phyloP scores from a whole-genome alignment of 1,284 basidiomycete species.

The Leccinum pseudoinsigne region DNA sequence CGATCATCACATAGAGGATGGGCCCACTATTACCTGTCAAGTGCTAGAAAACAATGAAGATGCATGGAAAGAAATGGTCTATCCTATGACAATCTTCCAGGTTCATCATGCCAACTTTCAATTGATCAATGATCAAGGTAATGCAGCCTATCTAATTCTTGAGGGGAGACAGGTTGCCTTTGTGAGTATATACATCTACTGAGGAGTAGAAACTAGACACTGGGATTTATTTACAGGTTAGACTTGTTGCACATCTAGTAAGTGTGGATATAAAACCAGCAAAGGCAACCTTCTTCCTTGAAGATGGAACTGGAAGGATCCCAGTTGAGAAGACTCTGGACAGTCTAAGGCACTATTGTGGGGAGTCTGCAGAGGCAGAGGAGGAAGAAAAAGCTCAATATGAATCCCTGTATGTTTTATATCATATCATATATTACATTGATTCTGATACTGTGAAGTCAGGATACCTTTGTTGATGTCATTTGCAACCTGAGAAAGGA shows the following conservation, averaged over 20 bases:
- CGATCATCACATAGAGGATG: constrained; percentile 10
- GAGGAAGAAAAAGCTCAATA: constrained; percentile 13
- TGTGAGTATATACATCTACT: constrained; percentile 17
- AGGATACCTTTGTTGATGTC: constrained; percentile 23
- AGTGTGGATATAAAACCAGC: background rate
- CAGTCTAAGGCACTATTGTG: background rate
- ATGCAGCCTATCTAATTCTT: background rate
- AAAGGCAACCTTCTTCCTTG: constrained; percentile 17
- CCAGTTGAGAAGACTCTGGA: constrained; percentile 10
- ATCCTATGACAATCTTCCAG: constrained; percentile 31
- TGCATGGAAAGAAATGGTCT: constrained; percentile 10
- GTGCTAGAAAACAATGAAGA: constrained; percentile 1
- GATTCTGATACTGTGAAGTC: constrained; percentile 10
- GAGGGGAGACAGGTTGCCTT: constrained; percentile 14
- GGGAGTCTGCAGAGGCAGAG: constrained; percentile 10
- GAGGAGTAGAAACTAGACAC: background rate
- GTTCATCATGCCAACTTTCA: constrained; percentile 18
- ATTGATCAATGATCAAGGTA: background rate
- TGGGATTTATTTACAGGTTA: constrained; percentile 17
- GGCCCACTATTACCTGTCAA: background rate
- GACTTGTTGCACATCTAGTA: constrained; percentile 27
- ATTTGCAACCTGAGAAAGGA: constrained; percentile 5
- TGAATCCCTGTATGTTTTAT: constrained; percentile 18
- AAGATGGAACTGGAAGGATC: constrained; percentile 34
- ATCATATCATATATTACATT: background rate